Evolutionary conservation across 345 rosid genomes (phyloP).

Genomic region (Eutrema japonicum): DNA sequence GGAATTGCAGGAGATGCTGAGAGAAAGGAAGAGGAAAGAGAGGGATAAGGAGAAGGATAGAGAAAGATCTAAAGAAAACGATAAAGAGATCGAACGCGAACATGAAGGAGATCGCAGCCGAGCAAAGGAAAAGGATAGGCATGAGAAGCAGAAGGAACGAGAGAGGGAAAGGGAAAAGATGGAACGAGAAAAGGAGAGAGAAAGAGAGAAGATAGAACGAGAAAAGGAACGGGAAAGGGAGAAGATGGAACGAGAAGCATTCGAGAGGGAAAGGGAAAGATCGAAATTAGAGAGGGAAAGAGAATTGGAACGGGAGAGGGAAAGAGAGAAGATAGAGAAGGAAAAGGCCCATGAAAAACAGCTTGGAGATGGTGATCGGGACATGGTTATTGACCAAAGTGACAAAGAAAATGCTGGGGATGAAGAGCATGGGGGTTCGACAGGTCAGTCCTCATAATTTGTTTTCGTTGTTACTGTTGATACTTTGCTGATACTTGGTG

Average conservation of each 20-base stretch:
- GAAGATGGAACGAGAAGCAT: slow-evolving; percentile 48
- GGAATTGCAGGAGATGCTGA: slow-evolving; percentile 75
- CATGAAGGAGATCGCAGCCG: slow-evolving; percentile 63
- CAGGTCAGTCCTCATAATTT: slow-evolving; percentile 47
- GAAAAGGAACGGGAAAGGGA: slow-evolving; percentile 47
- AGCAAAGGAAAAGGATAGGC: slow-evolving; percentile 73
- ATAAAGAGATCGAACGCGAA: slow-evolving; percentile 62
- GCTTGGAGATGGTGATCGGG: slow-evolving; percentile 60
- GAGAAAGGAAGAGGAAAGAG: slow-evolving; percentile 76
- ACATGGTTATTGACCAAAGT: slow-evolving; percentile 56
- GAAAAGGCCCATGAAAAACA: slow-evolving; percentile 70
- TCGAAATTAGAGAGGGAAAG: slow-evolving; percentile 42
- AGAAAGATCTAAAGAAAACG: slow-evolving; percentile 52
- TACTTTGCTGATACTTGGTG: not conserved
- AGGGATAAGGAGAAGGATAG: slow-evolving; percentile 68
- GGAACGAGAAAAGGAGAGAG: slow-evolving; percentile 62
- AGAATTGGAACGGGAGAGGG: slow-evolving; percentile 44
- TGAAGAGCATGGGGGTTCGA: slow-evolving; percentile 63
- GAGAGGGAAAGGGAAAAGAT: slow-evolving; percentile 58
- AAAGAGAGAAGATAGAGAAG: slow-evolving; percentile 59
- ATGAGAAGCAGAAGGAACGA: slow-evolving; percentile 61
- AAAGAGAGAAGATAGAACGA: slow-evolving; percentile 65
- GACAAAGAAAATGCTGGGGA: slow-evolving; percentile 53
- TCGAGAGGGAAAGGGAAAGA: slow-evolving; percentile 72
- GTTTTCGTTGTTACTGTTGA: slow-evolving; percentile 6